Conservation (phyloP, 768 basidiomycete species). For the Russula sp. region DNA sequence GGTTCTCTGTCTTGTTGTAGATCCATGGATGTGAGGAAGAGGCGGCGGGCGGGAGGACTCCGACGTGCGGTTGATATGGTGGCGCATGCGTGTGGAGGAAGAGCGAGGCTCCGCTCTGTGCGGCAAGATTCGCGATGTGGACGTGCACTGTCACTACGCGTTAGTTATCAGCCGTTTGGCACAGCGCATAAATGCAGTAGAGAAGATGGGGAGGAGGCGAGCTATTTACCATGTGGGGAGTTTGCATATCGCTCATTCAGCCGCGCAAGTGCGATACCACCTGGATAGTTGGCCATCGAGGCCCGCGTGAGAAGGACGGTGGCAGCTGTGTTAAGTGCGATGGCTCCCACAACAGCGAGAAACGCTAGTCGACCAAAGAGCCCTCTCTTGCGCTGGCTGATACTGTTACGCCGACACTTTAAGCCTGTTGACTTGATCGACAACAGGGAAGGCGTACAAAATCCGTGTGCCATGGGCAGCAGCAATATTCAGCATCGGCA, state of each 20-base stretch:
- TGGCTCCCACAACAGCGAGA: constrained; percentile 40
- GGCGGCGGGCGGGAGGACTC: constrained; percentile 19
- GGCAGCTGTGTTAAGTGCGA: constrained; percentile 47
- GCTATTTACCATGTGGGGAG: constrained; percentile 30
- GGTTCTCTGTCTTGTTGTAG: constrained; percentile 79
- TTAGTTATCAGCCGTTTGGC: constrained; percentile 13
- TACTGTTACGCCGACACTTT: constrained; percentile 30
- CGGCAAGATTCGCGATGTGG: constrained; percentile 78
- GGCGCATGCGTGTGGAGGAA: constrained; percentile 68
- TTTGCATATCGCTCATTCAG: constrained; percentile 51
- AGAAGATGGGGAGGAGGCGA: not conserved
- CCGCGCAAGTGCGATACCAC: constrained; percentile 60
- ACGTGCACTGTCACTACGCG: constrained; percentile 44
- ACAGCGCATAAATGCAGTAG: not conserved
- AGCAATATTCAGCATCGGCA: constrained; percentile 75
- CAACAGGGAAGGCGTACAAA: constrained; percentile 45
- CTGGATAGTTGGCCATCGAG: constrained; percentile 82
- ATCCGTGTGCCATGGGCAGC: constrained; percentile 60
- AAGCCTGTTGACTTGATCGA: not conserved
- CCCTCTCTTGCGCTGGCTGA: constrained; percentile 43
- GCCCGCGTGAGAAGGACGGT: constrained; percentile 51
- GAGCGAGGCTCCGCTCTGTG: constrained; percentile 86
- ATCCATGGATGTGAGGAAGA: constrained; percentile 39
- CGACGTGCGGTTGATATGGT: constrained; percentile 38
- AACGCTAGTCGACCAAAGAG: constrained; percentile 42